These are phyloP conservation scores for Phaffomyces opuntiae DNA, from an alignment of 805 yeast genomes.

Conservation along the genomic window DNA sequence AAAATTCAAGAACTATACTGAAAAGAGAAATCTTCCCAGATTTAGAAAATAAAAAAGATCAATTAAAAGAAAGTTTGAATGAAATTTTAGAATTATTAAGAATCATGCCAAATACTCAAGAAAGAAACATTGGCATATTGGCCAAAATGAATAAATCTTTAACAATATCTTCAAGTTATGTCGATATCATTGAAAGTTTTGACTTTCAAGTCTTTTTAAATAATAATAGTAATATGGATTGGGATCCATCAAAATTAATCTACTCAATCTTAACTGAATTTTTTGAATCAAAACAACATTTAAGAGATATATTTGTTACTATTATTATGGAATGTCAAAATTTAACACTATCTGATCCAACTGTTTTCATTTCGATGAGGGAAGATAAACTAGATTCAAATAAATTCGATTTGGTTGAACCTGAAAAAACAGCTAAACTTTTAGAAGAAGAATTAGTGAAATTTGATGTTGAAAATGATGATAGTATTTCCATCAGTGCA, in stretches of 20 bases:
- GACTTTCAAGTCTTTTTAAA: slow-evolving; percentile 48
- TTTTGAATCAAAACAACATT: slow-evolving; percentile 62
- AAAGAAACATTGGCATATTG: slow-evolving; percentile 46
- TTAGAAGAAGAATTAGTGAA: slow-evolving; percentile 40
- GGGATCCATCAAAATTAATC: slow-evolving; percentile 22
- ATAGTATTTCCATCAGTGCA: slow-evolving; percentile 28
- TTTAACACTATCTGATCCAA: slow-evolving; percentile 67
- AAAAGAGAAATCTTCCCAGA: slow-evolving; percentile 40
- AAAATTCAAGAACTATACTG: slow-evolving; percentile 37
- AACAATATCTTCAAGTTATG: slow-evolving; percentile 39
- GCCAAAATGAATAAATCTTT: slow-evolving; percentile 47
- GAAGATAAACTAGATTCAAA: slow-evolving; percentile 35
- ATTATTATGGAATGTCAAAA: slow-evolving; percentile 64
- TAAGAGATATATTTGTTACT: slow-evolving; percentile 53
- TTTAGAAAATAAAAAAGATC: slow-evolving; percentile 30
- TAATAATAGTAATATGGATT: slow-evolving; percentile 10
- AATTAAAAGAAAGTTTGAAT: slow-evolving; percentile 31
- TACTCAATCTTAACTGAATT: slow-evolving; percentile 53
- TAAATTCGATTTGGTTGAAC: slow-evolving; percentile 28
- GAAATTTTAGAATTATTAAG: slow-evolving; percentile 37
- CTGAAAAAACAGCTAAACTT: slow-evolving; percentile 43
- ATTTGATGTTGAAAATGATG: slow-evolving; percentile 36
- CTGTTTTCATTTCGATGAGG: slow-evolving; percentile 56
- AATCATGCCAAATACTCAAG: slow-evolving; percentile 30
- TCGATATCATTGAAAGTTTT: slow-evolving; percentile 51